Evolutionary conservation across 805 yeast genomes (phyloP), one percentile per base, ranked within the genome.

Genomic region (Dipodascus albidus): DNA sequence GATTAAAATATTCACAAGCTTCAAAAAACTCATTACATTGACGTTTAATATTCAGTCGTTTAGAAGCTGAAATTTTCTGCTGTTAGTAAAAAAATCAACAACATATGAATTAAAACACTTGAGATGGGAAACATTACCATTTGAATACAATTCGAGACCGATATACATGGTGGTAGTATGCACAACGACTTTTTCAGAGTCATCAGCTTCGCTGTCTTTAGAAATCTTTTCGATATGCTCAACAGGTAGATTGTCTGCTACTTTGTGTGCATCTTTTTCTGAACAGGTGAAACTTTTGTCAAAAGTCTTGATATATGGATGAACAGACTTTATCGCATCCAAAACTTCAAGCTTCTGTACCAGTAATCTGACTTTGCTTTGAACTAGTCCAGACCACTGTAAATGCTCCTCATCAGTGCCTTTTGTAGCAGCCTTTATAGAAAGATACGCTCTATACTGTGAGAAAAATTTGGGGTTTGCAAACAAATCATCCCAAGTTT

Each of bases 361-460:
- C 35, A 93, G 68, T 42, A 85, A 70, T 59, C 99, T 79, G 47
- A 91, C 67, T 68, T 85, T 87, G 60, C 95, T 82, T 67, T 93
- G 98, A 9, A 93, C 91, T 72, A 91, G 74, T 8, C 99, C 98
- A 59, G 87, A 81, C 95, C 96, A 93, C 61, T 85, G 85, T 54
- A 83, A 69, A 62, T 91, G 96, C 54, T 89, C 89, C 64, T 89
- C 98, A 54, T 79, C 79, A 1, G 78, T 70, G 4, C 84, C 85
- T 57, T 73, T 76, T 0, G 97, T 85, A 1, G 86, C 81, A 0
- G 89, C 91, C 53, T 86, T 81, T 2, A 91, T 75, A 27, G 93
- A 85, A 53, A 93, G 69, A 65, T 93, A 93, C 67, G 87, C 87
- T 66, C 88, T 91, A 70, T 93, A 91, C 57, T 76, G 77, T 65